Conservation (phyloP, 2,329 filamentous ascomycete species). For the Cladobotryum protrusum region DNA sequence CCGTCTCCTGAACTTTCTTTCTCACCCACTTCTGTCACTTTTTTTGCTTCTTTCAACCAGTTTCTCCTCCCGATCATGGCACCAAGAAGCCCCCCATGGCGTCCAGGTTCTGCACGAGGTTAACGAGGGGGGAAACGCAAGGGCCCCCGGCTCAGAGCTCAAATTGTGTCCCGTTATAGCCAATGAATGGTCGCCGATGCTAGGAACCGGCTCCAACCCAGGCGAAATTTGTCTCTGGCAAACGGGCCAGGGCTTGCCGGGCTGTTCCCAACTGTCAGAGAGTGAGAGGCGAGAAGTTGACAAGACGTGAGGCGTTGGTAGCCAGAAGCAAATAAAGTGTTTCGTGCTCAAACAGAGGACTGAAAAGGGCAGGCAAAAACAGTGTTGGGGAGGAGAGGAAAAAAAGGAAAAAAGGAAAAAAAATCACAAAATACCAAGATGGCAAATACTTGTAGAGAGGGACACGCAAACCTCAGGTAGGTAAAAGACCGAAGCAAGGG, state of each 20-base stretch:
- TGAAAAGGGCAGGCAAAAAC: neutral
- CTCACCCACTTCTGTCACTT: neutral
- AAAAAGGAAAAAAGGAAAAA: neutral
- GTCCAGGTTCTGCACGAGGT: slow-evolving; percentile 11
- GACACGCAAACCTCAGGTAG: too few species aligned
- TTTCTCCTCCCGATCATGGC: too few species aligned
- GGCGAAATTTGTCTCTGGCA: slow-evolving; percentile 10
- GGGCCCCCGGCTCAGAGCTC: slow-evolving; percentile 6
- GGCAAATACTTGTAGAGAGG: too few species aligned
- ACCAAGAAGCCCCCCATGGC: neutral
- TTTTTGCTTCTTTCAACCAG: neutral
- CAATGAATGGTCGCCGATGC: slow-evolving; percentile 6
- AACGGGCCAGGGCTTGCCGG: neutral
- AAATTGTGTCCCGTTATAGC: slow-evolving; percentile 8
- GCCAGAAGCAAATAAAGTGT: neutral
- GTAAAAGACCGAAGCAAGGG: too few species aligned
- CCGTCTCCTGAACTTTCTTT: slow-evolving; percentile 4
- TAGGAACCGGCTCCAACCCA: slow-evolving; percentile 4
- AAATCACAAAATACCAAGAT: neutral
- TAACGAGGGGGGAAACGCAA: neutral
- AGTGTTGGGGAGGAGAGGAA: neutral
- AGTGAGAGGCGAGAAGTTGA: neutral
- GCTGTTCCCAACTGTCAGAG: slow-evolving; percentile 1
- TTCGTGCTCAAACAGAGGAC: neutral
- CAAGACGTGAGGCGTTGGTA: neutral